phyloP scores from a whole-genome alignment of 768 basidiomycete species.

The Mycena rebaudengoi region DNA sequence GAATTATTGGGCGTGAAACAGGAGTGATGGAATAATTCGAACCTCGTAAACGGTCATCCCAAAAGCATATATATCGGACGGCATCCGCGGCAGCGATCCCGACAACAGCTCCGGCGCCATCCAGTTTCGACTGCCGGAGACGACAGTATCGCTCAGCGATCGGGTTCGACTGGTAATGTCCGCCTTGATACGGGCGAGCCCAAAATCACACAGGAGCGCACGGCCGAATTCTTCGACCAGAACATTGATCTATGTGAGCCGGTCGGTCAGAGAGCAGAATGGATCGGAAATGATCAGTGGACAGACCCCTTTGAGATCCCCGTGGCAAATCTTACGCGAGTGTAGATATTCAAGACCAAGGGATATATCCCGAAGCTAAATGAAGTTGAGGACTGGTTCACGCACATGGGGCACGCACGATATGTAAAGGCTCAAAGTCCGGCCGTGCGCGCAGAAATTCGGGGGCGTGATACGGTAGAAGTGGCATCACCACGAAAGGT shows the following conservation, averaged over 20 bases:
- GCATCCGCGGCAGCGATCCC: neutral
- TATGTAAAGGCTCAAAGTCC: neutral
- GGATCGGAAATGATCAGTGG: neutral
- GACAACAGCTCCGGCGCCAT: neutral
- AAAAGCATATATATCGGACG: neutral
- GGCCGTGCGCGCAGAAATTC: neutral
- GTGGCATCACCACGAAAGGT: conserved; percentile 8
- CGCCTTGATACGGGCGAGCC: conserved; percentile 35
- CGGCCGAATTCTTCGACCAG: conserved; percentile 33
- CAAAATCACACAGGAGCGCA: conserved; percentile 37
- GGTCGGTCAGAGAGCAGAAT: neutral
- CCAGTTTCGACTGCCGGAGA: neutral
- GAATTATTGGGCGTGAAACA: no score
- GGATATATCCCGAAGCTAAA: conserved; percentile 30
- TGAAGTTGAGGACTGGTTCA: neutral
- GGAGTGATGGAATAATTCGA: no score
- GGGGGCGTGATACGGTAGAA: neutral
- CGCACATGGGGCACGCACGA: neutral
- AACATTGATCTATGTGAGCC: conserved; percentile 24
- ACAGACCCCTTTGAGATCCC: conserved; percentile 36
- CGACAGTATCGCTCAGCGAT: no score
- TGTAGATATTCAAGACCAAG: conserved; percentile 36
- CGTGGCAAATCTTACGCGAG: neutral
- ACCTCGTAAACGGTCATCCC: no score
- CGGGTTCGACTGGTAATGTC: neutral